These are phyloP conservation scores for Umbelopsis isabellina DNA, from an alignment of 192 early-diverging fungal species.

Conservation along the genomic window DNA sequence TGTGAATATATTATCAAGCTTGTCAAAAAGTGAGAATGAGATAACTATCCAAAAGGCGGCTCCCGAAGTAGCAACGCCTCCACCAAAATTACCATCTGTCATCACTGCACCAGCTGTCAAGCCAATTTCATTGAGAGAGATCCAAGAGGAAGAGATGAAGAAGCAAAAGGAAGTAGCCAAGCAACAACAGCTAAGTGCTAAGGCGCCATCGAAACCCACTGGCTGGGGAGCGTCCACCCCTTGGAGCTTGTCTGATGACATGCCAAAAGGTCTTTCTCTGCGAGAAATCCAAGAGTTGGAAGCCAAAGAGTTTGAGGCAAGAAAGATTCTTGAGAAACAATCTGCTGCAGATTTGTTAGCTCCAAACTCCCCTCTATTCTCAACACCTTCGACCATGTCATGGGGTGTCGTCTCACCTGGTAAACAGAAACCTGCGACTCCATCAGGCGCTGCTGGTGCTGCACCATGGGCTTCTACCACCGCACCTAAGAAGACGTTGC, in stretches of 20 bases:
- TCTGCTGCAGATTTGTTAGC: slow-evolving; percentile 27
- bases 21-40: too few species aligned
- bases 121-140: slow-evolving; percentile 45
- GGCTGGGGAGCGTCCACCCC: slow-evolving; percentile 15
- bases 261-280: slow-evolving; percentile 50
- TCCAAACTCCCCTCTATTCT: background rate
- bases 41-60: background rate
- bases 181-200: slow-evolving; percentile 26
- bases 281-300: slow-evolving; percentile 70
- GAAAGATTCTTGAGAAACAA: slow-evolving; percentile 42
- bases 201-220: background rate
- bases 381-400: slow-evolving; percentile 32
- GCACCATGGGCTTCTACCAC: slow-evolving; percentile 40
- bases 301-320: slow-evolving; percentile 47
- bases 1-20: background rate
- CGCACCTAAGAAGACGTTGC: slow-evolving; percentile 57
- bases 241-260: slow-evolving; percentile 16
- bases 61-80: background rate
- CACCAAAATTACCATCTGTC: background rate
- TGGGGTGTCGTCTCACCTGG: slow-evolving; percentile 43
- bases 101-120: slow-evolving; percentile 19
- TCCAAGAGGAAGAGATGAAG: slow-evolving; percentile 49
- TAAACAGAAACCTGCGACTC: slow-evolving; percentile 30
- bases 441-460: slow-evolving; percentile 26
- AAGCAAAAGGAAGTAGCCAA: slow-evolving; percentile 41